Conservation (phyloP, 805 yeast species). For the Ogataea pignaliae region DNA sequence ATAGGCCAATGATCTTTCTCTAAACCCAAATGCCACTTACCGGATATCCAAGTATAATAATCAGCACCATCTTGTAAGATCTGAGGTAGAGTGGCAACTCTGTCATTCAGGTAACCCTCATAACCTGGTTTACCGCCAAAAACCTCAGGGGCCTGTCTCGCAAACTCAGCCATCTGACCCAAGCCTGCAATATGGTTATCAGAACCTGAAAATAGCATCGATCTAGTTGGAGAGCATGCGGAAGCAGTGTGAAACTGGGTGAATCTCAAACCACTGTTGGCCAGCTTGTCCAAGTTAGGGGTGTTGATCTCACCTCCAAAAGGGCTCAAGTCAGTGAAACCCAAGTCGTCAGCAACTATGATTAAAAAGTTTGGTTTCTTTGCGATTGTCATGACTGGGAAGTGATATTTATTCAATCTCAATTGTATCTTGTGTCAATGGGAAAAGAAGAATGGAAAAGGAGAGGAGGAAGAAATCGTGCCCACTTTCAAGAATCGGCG, state of each 20-base stretch:
- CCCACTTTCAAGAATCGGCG: too few relatives aligned
- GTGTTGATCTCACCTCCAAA: slow-evolving; percentile 58
- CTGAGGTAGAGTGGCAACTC: slow-evolving; percentile 52
- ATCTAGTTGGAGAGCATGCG: slow-evolving; percentile 62
- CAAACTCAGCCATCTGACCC: slow-evolving; percentile 54
- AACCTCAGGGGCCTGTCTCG: slow-evolving; percentile 32
- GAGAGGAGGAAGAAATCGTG: too few relatives aligned
- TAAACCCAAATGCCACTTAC: slow-evolving; percentile 60
- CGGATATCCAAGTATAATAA: slow-evolving; percentile 48
- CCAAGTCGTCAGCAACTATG: slow-evolving; percentile 59
- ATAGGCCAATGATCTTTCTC: slow-evolving; percentile 44
- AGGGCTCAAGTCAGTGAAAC: slow-evolving; percentile 50
- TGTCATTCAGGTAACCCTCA: slow-evolving; percentile 48
- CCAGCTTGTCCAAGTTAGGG: slow-evolving; percentile 44
- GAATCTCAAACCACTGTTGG: slow-evolving; percentile 42
- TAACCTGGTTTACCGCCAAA: slow-evolving; percentile 47
- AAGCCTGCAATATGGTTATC: slow-evolving; percentile 59
- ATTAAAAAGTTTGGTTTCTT: slow-evolving; percentile 46
- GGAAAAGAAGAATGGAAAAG: too few relatives aligned
- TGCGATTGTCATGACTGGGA: too few relatives aligned
- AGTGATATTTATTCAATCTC: too few relatives aligned
- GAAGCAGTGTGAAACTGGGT: slow-evolving; percentile 61
- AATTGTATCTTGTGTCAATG: too few relatives aligned
- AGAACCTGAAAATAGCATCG: slow-evolving; percentile 57
- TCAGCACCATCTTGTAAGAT: slow-evolving; percentile 40